Base-by-base conservation (phyloP, 495 filamentous ascomycete species). In the Elasticomyces elasticus region DNA sequence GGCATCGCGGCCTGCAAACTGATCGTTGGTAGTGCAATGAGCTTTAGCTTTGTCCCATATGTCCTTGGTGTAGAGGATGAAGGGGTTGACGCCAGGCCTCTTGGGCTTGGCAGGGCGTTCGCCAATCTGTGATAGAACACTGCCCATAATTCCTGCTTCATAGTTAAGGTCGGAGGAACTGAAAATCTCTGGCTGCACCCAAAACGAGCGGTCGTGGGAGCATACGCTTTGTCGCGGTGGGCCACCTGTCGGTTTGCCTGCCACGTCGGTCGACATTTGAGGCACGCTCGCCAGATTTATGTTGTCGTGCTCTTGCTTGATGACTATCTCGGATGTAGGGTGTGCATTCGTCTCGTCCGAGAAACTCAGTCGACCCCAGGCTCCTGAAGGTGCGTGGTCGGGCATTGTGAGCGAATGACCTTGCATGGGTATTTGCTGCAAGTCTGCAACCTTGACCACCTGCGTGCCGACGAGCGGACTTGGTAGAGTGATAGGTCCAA, bases 401-500 rank as follows among this genome's bases (percentile, higher is more conserved):
- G 11, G n/a, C 24, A 28, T 23, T 51, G 19, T 25, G 12, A 5
- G 28, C 6, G 26, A 37, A 19, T 9, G 10, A 2, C 22, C 12
- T 3, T n/a, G 10, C 5, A 15, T 30, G n/a, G 12, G 35, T 46
- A 7, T 13, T n/a, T n/a, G n/a, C n/a, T 40, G 35, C 35, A 15
- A n/a, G 5, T 26, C 19, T 19, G 54, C 58, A 13, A 20, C 42
- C 54, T 62, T 62, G 37, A 62, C 25, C 2, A 43, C 4, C 19
- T 27, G 7, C 2, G 59, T 30, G 2, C 38, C 44, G 13, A 62
- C 59, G 69, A 63, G 56, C 27, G 60, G 60, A 20, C 22, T 71
- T 7, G 87, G 83, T 9, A 94, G 69, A 25, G 80, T 66, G 55
- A 97, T 91, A 1, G 89, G 85, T 1, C 92, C 94, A 42, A 89